phyloP scores from a whole-genome alignment of 306 rosid species.

The Rubus parviflorus region DNA sequence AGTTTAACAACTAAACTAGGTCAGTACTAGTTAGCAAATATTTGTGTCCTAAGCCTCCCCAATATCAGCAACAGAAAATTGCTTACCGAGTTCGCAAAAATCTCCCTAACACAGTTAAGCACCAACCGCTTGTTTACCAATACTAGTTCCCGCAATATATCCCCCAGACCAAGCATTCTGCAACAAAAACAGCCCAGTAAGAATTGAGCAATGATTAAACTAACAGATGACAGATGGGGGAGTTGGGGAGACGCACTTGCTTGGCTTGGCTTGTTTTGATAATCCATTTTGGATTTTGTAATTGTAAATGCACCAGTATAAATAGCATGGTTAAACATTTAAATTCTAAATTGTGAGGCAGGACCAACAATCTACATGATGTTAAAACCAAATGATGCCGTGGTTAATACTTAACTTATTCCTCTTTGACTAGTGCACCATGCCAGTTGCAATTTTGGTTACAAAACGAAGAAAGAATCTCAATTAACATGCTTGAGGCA shows the following conservation, averaged over 20 bases:
- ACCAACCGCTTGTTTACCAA: constrained; percentile 49
- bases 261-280: background rate
- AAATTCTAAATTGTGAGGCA: background rate
- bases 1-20: background rate
- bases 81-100: background rate
- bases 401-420: background rate
- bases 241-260: background rate
- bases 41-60: background rate
- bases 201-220: background rate
- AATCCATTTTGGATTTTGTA: background rate
- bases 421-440: background rate
- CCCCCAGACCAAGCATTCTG: constrained; percentile 98
- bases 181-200: background rate
- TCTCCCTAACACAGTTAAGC: constrained; percentile 1
- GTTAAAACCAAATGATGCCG: background rate
- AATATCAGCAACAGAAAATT: background rate
- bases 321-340: background rate
- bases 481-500: background rate
- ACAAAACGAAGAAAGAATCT: background rate
- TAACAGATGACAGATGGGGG: background rate
- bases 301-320: background rate
- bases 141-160: constrained; percentile 72
- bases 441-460: background rate
- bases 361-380: background rate
- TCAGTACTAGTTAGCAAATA: background rate